Base-by-base conservation (phyloP, 2,329 filamentous ascomycete species). In the Paraphoma sp. region DNA sequence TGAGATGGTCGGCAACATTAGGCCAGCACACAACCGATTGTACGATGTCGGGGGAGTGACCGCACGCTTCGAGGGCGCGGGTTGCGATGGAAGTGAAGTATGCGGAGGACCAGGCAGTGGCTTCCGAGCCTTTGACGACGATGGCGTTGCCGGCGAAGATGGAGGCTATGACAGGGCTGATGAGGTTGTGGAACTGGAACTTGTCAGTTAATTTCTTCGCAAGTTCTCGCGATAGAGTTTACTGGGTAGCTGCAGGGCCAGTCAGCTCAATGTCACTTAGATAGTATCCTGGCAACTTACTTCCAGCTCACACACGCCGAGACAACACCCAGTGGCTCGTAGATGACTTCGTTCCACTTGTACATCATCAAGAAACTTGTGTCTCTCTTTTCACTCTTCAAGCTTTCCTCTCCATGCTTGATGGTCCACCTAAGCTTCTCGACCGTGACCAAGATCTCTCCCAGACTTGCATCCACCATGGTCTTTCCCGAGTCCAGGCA, bases 401-500 rank as follows among this genome's bases (percentile, higher is more conserved):
- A 79, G 0, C 93, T 91, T 69, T 86, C 87, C 77, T 97, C 93
- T 67, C 95, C 95, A 77, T 99, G 92, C 62, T 88, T 82, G 60
- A 98, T 89, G 3, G 93, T 97, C 95, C 95, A 99, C 72, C 91
- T 89, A 57, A 99, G 84, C 81, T 97, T 97, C 82, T 98, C 95
- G 0, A 86, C 88, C 6, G 95, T 97, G 42, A 97, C 93, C 53
- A 99, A 83, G 62, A 98, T 93, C 83, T 99, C 95, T 50, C 95
- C 95, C 53, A 99, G 88, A 65, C 91, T 89, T 0, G 94, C 95
- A 78, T 99, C 95, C 40, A 98, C 88, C 82, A 94, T 91, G 1
- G 96, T 97, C 83, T 99, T 99, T 62, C 95, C 95, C 42, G 92
- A 96, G 78, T 99, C 95, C 36, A 97, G 83, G 71, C 92, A 96